Evolutionary conservation across 371 early-diverging fungal species (phyloP).

Genomic region (Fennellomyces sp.): DNA sequence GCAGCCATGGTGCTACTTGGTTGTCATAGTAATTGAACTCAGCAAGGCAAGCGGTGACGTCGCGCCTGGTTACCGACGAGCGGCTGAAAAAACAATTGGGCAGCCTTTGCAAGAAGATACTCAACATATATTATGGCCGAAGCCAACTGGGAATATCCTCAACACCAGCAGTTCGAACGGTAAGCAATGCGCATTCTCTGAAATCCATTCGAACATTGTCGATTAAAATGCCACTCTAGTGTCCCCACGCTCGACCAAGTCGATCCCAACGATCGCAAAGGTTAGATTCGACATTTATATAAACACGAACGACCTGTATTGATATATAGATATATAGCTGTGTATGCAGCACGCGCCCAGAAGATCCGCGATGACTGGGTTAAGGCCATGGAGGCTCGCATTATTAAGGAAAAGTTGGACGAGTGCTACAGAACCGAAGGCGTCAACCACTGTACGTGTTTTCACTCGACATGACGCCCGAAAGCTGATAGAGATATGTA

Average conservation of each 20-base stretch:
- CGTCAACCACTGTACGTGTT: slow-evolving; percentile 74
- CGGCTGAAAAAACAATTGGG: background rate
- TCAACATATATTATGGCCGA: slow-evolving; percentile 19
- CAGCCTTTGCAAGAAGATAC: background rate
- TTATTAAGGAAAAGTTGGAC: slow-evolving; percentile 73
- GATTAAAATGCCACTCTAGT: slow-evolving; percentile 13
- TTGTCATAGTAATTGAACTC: too few relatives aligned
- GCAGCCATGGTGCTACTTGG: too few relatives aligned
- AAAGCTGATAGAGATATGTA: slow-evolving; percentile 7
- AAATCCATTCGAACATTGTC: background rate
- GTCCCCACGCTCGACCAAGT: slow-evolving; percentile 53
- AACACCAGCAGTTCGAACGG: slow-evolving; percentile 45
- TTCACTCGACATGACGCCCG: too few relatives aligned
- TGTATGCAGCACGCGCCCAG: slow-evolving; percentile 75
- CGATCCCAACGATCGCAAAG: slow-evolving; percentile 50
- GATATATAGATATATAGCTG: slow-evolving; percentile 42
- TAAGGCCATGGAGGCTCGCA: slow-evolving; percentile 80
- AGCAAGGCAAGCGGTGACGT: too few relatives aligned
- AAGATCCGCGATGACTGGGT: slow-evolving; percentile 85
- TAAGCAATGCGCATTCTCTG: slow-evolving; percentile 9
- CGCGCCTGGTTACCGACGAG: too few relatives aligned
- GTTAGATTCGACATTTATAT: slow-evolving; percentile 17
- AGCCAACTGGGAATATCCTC: slow-evolving; percentile 47
- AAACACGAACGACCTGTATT: background rate
- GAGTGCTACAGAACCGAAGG: slow-evolving; percentile 84